Percentiles rank a stretch among this genome's conserved stretches.
phyloP scores from a whole-genome alignment of 2,329 filamentous ascomycete species.

The Talaromyces verruculosus region DNA sequence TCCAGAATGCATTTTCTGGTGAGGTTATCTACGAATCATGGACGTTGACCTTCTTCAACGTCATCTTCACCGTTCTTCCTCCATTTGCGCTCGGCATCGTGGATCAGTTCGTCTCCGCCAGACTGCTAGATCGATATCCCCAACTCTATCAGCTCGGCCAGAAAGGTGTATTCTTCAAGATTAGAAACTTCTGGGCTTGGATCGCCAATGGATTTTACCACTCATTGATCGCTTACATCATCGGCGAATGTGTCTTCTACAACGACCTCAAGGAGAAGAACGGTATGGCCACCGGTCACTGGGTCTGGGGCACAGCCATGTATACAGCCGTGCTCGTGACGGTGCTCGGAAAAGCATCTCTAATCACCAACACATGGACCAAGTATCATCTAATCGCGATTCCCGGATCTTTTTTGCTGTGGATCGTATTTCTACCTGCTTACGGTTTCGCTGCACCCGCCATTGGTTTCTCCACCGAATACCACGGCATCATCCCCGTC shows the following conservation, averaged over 20 bases:
- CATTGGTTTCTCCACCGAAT: constrained; percentile 77
- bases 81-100: constrained; percentile 94
- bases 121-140: constrained; percentile 89
- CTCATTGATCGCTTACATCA: constrained; percentile 87
- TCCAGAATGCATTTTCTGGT: constrained; percentile 97
- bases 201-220: constrained; percentile 94
- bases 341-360: constrained; percentile 87
- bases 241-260: constrained; percentile 76
- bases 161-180: constrained; percentile 87
- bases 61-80: constrained; percentile 92
- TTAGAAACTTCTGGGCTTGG: constrained; percentile 91
- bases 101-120: constrained; percentile 94
- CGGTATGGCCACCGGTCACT: constrained; percentile 83
- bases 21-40: constrained; percentile 99
- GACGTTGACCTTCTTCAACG: constrained; percentile 99
- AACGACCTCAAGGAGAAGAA: constrained; percentile 75
- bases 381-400: constrained; percentile 97
- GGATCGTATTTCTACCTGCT: constrained; percentile 84
- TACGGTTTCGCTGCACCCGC: constrained; percentile 86
- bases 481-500: constrained; percentile 76
- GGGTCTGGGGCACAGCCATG: constrained; percentile 95
- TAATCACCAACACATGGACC: constrained; percentile 97
- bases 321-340: constrained; percentile 94
- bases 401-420: constrained; percentile 86
- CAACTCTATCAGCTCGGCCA: constrained; percentile 94